Evolutionary conservation across 176 grass and related monocot genomes (phyloP).

Genomic region (Musa troglodytarum): DNA sequence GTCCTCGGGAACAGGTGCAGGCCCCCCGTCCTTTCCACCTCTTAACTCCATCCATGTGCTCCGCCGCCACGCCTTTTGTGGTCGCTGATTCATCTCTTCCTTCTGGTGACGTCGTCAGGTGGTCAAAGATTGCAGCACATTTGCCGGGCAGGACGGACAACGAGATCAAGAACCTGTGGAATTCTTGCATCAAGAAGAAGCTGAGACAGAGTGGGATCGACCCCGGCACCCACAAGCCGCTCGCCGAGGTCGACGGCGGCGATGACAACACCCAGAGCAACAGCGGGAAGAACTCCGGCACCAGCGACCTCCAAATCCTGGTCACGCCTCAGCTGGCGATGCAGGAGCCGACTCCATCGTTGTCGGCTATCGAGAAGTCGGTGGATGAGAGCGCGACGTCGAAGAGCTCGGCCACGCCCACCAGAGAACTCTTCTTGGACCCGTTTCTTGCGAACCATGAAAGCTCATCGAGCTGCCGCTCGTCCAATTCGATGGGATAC

Average conservation of each 20-base stretch:
- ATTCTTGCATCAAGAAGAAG: slow-evolving; percentile 59
- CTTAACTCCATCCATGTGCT: neutral
- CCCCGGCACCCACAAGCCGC: slow-evolving; percentile 47
- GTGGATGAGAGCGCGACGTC: slow-evolving; percentile 26
- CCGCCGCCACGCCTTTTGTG: neutral
- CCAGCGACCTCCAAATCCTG: neutral
- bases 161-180: slow-evolving; percentile 71
- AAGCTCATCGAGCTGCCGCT: slow-evolving; percentile 23
- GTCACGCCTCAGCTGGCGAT: neutral
- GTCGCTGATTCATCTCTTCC: neutral
- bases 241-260: slow-evolving; percentile 21
- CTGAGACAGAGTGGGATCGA: slow-evolving; percentile 43
- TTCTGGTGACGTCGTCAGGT: slow-evolving; percentile 11
- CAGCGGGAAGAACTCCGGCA: neutral
- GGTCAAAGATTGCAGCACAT: slow-evolving; percentile 58
- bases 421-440: slow-evolving; percentile 31
- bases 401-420: slow-evolving; percentile 14
- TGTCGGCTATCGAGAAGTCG: slow-evolving; percentile 25
- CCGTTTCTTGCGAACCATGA: slow-evolving; percentile 30
- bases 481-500: slow-evolving; percentile 21
- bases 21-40: neutral
- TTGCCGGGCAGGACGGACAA: slow-evolving; percentile 62
- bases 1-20: slow-evolving; percentile 50
- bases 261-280: slow-evolving; percentile 18
- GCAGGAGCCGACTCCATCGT: slow-evolving; percentile 13